Base-by-base conservation (phyloP, 345 rosid species). In the Rhodamnia rubescens region DNA sequence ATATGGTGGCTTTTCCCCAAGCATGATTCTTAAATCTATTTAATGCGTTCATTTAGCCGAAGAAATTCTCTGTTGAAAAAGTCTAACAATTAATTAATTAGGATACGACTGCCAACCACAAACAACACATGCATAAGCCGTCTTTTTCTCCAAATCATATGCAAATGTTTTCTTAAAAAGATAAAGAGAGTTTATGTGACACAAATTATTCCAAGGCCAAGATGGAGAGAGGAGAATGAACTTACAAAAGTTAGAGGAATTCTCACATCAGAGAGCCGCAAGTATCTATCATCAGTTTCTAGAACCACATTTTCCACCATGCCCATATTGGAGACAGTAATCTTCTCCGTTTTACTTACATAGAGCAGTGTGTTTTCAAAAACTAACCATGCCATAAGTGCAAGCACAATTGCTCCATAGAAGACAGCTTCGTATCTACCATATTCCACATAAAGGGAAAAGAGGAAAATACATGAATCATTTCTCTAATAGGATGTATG, bases 371-470 rank as follows among this genome's bases (percentile, higher is more conserved):
- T 89, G 85, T 94, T 94, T 89, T 96, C 99, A 87, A 94, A 93
- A 44, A 96, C 87, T 86, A 96, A 92, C 99, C 98, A 93, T 69
- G 96, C 93, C 92, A 94, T 88, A 29, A 95, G 94, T 80, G 92
- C 97, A 85, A 95, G 94, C 80, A 91, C 91, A 84, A 96, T 94
- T 59, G 96, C 97, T 87, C 95, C 91, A 88, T 95, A 95, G 92
- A 96, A 96, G 87, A 94, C 95, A 85, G 98, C 97, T 94, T 96
- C 99, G 53, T 96, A 96, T 88, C 98, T 96, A 90, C 90, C 87
- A 56, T 42, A 87, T 88, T 88, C 84, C 44, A 85, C 53, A 51
- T 58, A 85, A 88, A 88, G 85, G 83, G 53, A 85, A 84, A 87
- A 21, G 40, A 53, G 49, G 11, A 82, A 61, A 61, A 61, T 29